A percentile compares a stretch with the other conserved stretches of the same genome.
Conservation (phyloP, 1,284 basidiomycete species). For the Erythrobasidium hasegawianum region DNA sequence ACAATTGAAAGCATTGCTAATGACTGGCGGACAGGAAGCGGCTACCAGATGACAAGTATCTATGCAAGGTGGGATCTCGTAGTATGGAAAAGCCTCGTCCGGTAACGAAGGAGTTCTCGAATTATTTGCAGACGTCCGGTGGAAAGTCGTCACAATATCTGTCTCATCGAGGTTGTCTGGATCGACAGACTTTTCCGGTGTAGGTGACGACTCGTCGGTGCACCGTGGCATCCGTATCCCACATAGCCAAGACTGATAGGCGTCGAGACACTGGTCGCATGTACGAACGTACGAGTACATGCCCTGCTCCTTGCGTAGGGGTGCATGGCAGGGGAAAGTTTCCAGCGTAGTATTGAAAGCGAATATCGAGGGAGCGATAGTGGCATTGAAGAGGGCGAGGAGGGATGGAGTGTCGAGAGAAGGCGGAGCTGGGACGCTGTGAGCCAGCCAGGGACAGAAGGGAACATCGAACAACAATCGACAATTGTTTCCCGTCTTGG, state of each 20-base stretch:
- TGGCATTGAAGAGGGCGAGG: constrained; percentile 44
- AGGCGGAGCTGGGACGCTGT: constrained; percentile 50
- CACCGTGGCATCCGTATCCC: constrained; percentile 51
- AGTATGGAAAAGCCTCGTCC: constrained; percentile 41
- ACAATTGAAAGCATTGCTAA: constrained; percentile 40
- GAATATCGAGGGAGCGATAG: constrained; percentile 46
- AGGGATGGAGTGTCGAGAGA: constrained; percentile 44
- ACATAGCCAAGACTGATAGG: constrained; percentile 51
- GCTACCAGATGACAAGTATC: constrained; percentile 42
- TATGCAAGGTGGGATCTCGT: constrained; percentile 44
- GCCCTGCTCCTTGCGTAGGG: constrained; percentile 42
- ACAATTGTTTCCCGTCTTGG: constrained; percentile 49
- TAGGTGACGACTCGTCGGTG: constrained; percentile 42
- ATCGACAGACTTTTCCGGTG: constrained; percentile 22
- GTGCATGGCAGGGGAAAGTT: constrained; percentile 49
- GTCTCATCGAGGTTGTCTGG: constrained; percentile 38
- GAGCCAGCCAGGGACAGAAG: constrained; percentile 51
- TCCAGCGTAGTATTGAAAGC: constrained; percentile 50
- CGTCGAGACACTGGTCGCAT: constrained; percentile 48
- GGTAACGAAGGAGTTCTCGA: constrained; percentile 24
- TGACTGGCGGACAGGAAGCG: constrained; percentile 45
- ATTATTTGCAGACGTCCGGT: constrained; percentile 22
- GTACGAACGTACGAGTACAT: constrained; percentile 50
- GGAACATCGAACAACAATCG: constrained; percentile 48
- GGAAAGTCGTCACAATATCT: constrained; percentile 29